Conservation (phyloP, 768 basidiomycete species). For the Tricholoma flavovirens region DNA sequence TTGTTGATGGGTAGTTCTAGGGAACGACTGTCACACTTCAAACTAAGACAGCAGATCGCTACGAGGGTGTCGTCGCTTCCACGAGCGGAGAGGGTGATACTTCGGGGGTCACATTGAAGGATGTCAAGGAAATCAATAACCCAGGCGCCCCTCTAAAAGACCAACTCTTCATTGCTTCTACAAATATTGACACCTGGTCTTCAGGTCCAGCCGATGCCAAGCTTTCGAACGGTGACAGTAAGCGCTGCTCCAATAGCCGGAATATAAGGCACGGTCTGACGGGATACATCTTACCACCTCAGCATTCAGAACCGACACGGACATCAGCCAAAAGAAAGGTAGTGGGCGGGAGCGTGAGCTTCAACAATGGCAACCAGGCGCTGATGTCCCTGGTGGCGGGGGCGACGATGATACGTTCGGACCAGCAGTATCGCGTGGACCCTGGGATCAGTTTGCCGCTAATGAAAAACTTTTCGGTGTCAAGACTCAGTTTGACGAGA, state of each 20-base stretch:
- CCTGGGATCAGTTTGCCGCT: slow-evolving; percentile 91
- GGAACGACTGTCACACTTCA: slow-evolving; percentile 75
- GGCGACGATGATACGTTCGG: slow-evolving; percentile 73
- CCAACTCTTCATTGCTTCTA: slow-evolving; percentile 58
- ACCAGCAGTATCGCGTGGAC: slow-evolving; percentile 34
- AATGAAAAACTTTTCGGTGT: slow-evolving; percentile 94
- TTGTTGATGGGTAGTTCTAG: slow-evolving; percentile 20
- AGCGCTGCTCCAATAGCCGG: slow-evolving; percentile 24
- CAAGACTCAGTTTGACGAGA: slow-evolving; percentile 88
- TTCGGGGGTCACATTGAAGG: slow-evolving; percentile 67
- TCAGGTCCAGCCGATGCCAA: slow-evolving; percentile 72
- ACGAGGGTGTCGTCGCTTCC: slow-evolving; percentile 65
- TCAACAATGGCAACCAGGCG: slow-evolving; percentile 62
- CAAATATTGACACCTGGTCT: slow-evolving; percentile 68
- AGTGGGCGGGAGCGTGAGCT: slow-evolving; percentile 65
- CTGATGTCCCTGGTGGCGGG: slow-evolving; percentile 29
- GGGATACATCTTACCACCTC: slow-evolving; percentile 5
- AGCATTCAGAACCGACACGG: slow-evolving; percentile 82
- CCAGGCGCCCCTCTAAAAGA: slow-evolving; percentile 70
- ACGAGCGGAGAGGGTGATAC: slow-evolving; percentile 63
- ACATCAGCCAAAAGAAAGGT: slow-evolving; percentile 59
- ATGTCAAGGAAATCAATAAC: slow-evolving; percentile 66
- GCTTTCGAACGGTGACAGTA: slow-evolving; percentile 66
- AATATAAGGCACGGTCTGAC: slow-evolving; percentile 1
- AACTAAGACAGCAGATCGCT: slow-evolving; percentile 66